Evolutionary conservation across 1,139 yeast species (phyloP).

Genomic region (Diutina siamensis): DNA sequence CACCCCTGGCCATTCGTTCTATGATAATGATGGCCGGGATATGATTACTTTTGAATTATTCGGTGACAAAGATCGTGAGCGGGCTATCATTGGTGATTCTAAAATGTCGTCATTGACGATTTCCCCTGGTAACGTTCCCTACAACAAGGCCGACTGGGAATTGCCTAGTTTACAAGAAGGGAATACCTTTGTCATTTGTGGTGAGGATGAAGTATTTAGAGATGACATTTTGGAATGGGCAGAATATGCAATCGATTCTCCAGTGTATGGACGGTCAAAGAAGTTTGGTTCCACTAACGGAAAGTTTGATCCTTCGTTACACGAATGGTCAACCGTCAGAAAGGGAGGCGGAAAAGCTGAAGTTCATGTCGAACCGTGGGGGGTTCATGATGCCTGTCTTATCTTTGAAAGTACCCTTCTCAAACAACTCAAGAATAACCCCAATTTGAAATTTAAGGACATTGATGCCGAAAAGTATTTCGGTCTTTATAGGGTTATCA

Average conservation of each 20-base stretch:
- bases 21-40: slow-evolving; percentile 23
- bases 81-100: slow-evolving; percentile 11
- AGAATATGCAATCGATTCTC: slow-evolving; percentile 21
- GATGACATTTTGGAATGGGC: slow-evolving; percentile 31
- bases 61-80: slow-evolving; percentile 8
- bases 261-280: slow-evolving; percentile 13
- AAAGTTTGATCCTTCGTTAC: not conserved
- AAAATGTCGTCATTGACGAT: slow-evolving; percentile 11
- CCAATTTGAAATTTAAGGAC: slow-evolving; percentile 8
- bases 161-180: not conserved
- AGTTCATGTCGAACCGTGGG: slow-evolving; percentile 31
- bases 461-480: slow-evolving; percentile 11
- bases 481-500: slow-evolving; percentile 9
- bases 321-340: not conserved
- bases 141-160: slow-evolving; percentile 11
- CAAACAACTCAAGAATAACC: slow-evolving; percentile 7
- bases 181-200: slow-evolving; percentile 20
- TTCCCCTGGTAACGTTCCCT: slow-evolving; percentile 14
- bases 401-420: slow-evolving; percentile 20
- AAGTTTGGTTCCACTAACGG: slow-evolving; percentile 8
- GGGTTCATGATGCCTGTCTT: slow-evolving; percentile 29
- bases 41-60: slow-evolving; percentile 15
- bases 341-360: slow-evolving; percentile 9
- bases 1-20: slow-evolving; percentile 20
- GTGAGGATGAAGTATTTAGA: slow-evolving; percentile 35